phyloP scores from a whole-genome alignment of 805 yeast genomes.

The Dipodascus albidus region DNA sequence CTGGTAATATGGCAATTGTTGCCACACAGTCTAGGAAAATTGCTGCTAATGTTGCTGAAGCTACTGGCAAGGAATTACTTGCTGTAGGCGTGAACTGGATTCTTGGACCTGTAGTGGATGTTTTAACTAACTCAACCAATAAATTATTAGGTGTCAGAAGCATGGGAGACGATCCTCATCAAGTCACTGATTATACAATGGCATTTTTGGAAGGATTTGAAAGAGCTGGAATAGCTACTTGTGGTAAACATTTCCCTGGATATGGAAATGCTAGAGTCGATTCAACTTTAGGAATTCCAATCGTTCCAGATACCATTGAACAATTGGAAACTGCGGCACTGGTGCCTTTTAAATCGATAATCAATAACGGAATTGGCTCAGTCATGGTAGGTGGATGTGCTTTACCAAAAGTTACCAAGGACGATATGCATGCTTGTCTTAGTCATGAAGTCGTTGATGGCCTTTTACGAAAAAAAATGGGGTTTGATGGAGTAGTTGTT shows the following conservation, averaged over 20 bases:
- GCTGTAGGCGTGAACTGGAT: constrained; percentile 45
- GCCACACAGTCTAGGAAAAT: constrained; percentile 40
- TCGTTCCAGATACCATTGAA: constrained; percentile 43
- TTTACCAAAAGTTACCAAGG: constrained; percentile 46
- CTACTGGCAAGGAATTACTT: constrained; percentile 40
- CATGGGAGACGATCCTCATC: constrained; percentile 50
- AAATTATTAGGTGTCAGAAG: constrained; percentile 50
- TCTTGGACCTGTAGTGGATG: constrained; percentile 54
- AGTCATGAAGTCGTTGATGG: constrained; percentile 42
- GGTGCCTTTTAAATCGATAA: constrained; percentile 39
- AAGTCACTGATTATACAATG: constrained; percentile 41
- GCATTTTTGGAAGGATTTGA: constrained; percentile 43
- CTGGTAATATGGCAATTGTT: constrained; percentile 54
- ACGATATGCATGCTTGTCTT: constrained; percentile 52
- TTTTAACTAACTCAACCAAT: constrained; percentile 42
- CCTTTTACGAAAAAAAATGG: constrained; percentile 38
- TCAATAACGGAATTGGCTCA: constrained; percentile 39
- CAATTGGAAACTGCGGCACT: constrained; percentile 40
- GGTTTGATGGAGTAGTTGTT: constrained; percentile 45
- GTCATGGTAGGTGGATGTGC: constrained; percentile 55
- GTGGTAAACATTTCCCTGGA: constrained; percentile 60
- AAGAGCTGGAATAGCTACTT: constrained; percentile 41
- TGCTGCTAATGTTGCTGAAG: constrained; percentile 41
- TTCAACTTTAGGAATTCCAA: constrained; percentile 44
- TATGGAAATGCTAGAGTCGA: constrained; percentile 52